Percentiles rank a stretch among this genome's conserved stretches.
phyloP scores from a whole-genome alignment of 371 early-diverging fungal species.

The Zychaea mexicana region DNA sequence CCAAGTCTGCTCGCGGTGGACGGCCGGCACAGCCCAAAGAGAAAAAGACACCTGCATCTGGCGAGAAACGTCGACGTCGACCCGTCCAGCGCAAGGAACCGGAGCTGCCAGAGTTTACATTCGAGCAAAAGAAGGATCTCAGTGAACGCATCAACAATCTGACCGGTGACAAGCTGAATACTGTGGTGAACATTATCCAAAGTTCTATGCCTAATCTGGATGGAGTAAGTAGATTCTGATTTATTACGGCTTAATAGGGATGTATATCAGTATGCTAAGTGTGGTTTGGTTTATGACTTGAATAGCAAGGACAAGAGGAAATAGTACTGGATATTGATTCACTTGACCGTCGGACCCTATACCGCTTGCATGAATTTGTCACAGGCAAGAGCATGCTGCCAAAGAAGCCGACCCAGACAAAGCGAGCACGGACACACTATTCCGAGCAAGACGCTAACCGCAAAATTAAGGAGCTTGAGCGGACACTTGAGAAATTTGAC shows the following conservation, averaged over 20 bases:
- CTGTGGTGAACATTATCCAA: conserved; percentile 86
- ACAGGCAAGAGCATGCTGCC: conserved; percentile 41
- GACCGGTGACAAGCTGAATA: conserved; percentile 73
- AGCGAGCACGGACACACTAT: conserved; percentile 44
- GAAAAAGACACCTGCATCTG: conserved; percentile 12
- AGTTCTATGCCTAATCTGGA: conserved; percentile 81
- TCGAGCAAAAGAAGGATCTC: conserved; percentile 90
- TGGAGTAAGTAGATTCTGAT: conserved; percentile 43
- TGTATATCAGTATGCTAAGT: no score
- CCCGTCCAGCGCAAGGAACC: conserved; percentile 36
- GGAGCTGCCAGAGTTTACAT: conserved; percentile 67
- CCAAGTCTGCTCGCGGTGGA: not conserved
- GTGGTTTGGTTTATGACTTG: not conserved
- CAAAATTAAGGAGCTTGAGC: conserved; percentile 68
- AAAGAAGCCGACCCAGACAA: conserved; percentile 11
- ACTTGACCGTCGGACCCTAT: conserved; percentile 81
- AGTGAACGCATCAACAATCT: conserved; percentile 83
- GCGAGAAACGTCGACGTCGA: conserved; percentile 28
- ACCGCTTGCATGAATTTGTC: conserved; percentile 86
- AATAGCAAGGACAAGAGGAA: conserved; percentile 77
- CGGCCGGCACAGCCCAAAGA: conserved; percentile 3
- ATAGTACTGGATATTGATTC: conserved; percentile 96
- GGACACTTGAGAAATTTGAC: conserved; percentile 63
- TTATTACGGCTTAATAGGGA: not conserved
- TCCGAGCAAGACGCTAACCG: conserved; percentile 53